Conservation (phyloP, 768 basidiomycete species). For the Crassisporium funariophilum region DNA sequence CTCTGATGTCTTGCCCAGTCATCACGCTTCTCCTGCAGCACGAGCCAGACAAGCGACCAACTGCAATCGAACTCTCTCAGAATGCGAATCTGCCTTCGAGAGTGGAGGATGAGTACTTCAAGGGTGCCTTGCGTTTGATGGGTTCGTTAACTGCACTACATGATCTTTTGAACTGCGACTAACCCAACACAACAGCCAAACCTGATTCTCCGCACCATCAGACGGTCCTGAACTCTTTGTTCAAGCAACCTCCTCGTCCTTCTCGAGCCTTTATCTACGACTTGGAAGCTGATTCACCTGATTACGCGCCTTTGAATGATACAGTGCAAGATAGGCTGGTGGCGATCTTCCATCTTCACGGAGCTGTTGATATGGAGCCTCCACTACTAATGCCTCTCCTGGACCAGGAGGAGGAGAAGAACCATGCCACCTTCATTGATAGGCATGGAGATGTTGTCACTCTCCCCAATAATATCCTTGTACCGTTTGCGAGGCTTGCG, state of each 20-base stretch:
- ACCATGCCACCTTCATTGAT: slow-evolving; percentile 77
- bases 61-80: slow-evolving; percentile 80
- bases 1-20: slow-evolving; percentile 43
- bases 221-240: slow-evolving; percentile 75
- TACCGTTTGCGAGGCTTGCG: slow-evolving; percentile 84
- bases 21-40: slow-evolving; percentile 83
- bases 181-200: slow-evolving; percentile 50
- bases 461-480: slow-evolving; percentile 70
- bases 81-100: slow-evolving; percentile 74
- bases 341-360: slow-evolving; percentile 83
- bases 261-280: slow-evolving; percentile 77
- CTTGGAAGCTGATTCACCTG: slow-evolving; percentile 62
- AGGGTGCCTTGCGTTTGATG: slow-evolving; percentile 75
- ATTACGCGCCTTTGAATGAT: slow-evolving; percentile 70
- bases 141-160: slow-evolving; percentile 41
- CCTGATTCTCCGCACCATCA: slow-evolving; percentile 82
- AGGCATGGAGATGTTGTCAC: slow-evolving; percentile 75
- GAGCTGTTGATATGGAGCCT: slow-evolving; percentile 86
- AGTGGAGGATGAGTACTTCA: slow-evolving; percentile 86
- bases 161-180: background rate
- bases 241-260: slow-evolving; percentile 68
- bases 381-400: slow-evolving; percentile 79
- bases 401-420: slow-evolving; percentile 61
- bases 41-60: slow-evolving; percentile 75
- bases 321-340: slow-evolving; percentile 77